Conservation (phyloP, 495 filamentous ascomycete genomes). For the Aspergillus ellipticus region DNA sequence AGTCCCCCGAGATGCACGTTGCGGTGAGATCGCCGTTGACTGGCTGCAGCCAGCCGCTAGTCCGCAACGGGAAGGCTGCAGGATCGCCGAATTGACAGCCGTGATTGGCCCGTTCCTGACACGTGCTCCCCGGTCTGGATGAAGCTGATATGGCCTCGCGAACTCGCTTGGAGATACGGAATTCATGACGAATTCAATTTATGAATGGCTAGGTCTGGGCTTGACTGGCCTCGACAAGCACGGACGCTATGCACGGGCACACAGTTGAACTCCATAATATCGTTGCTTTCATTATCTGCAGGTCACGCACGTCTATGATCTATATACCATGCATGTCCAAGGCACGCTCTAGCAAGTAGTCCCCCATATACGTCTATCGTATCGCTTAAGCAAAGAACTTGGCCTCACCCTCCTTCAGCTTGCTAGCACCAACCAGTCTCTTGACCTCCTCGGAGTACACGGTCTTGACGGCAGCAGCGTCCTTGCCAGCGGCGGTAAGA, state of each 20-base stretch:
- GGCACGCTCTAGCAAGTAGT: neutral
- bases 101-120: neutral
- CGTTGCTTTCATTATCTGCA: constrained; percentile 12
- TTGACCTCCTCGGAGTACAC: constrained; percentile 67
- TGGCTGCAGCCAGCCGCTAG: neutral
- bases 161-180: too few relatives aligned
- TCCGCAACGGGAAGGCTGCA: neutral
- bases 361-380: neutral
- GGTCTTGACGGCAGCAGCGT: constrained; percentile 58
- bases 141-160: too few relatives aligned
- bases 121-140: constrained; percentile 1
- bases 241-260: neutral
- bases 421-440: constrained; percentile 70
- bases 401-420: constrained; percentile 75
- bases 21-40: constrained; percentile 10
- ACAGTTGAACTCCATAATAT: constrained; percentile 5
- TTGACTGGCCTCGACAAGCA: too few relatives aligned
- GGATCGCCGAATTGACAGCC: too few relatives aligned
- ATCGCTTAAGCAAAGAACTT: constrained; percentile 46
- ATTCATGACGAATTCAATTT: too few relatives aligned
- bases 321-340: constrained; percentile 12
- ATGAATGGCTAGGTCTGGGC: too few relatives aligned
- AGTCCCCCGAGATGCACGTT: constrained; percentile 11
- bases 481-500: constrained; percentile 57
- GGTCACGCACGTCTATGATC: constrained; percentile 11